Evolutionary conservation across 805 yeast species (phyloP), one percentile per base, ranked within the genome.

Genomic region (Kuraishia hungarica): DNA sequence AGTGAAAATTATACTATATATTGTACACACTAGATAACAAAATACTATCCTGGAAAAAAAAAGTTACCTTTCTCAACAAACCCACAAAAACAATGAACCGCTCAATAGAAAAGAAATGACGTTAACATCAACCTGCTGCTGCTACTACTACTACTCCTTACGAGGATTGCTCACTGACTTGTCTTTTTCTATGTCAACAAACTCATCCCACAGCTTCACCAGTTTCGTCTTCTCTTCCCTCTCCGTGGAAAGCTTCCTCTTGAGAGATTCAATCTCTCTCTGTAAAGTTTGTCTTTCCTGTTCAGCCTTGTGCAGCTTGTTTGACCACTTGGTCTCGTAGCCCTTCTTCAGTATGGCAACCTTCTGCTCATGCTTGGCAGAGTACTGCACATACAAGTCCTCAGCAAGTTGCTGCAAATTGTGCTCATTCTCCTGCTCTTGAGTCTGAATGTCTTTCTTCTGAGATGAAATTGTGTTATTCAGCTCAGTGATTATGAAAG

Each of bases 341-440:
- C 81, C 83, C 55, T 78, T 76, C 64, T 81, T 85, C 62, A 84
- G 70, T 35, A 81, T 78, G 15, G 77, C 76, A 8, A 88, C 86
- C 66, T 88, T 88, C 53, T 80, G 79, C 58, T 84, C 89, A 63
- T 89, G 96, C 64, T 89, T 88, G 52, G 85, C 82, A 1, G 89
- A 81, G 63, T 88, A 88, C 64, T 86, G 91, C 46, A 80, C 75
- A 62, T 87, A 87, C 11, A 88, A 71, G 60, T 84, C 89, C 57
- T 82, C 84, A 0, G 92, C 88, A 51, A 87, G 69, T 58, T 81
- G 79, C 58, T 83, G 82, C 46, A 86, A 68, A 62, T 81, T 78
- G 56, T 73, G 74, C 58, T 82, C 84, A 2, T 81, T 72, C 20
- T 78, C 81, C 26, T 67, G 66, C 55, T 83, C 84, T 28, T 76